A percentile compares a stretch with the other conserved stretches of the same genome.
Evolutionary conservation across 1,139 yeast genomes (phyloP).

Genomic region (Pneumocystis sp.): DNA sequence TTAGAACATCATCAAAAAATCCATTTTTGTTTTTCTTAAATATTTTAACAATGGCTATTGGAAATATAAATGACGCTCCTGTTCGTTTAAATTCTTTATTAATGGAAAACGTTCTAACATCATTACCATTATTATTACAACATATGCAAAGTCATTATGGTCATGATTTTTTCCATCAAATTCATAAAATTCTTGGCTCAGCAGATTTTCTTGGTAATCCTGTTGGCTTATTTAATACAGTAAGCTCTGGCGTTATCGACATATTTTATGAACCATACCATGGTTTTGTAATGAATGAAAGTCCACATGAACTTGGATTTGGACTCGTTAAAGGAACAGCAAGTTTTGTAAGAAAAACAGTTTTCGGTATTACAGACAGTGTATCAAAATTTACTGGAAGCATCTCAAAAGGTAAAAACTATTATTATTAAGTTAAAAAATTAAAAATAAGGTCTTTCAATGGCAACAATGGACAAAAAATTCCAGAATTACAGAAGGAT

Average conservation of each 20-base stretch:
- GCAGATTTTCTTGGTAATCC: conserved; percentile 96
- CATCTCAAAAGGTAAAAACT: conserved; percentile 43
- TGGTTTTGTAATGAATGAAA: conserved; percentile 82
- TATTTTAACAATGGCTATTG: conserved; percentile 88
- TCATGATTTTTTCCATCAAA: conserved; percentile 80
- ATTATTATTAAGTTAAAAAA: background rate
- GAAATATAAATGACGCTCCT: conserved; percentile 95
- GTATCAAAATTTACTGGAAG: conserved; percentile 88
- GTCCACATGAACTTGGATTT: conserved; percentile 91
- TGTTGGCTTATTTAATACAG: conserved; percentile 82
- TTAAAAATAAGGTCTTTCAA: conserved; percentile 46
- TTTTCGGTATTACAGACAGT: conserved; percentile 88
- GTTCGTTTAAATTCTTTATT: conserved; percentile 74
- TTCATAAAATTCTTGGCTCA: conserved; percentile 85
- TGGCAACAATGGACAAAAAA: conserved; percentile 70
- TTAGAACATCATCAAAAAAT: conserved; percentile 38
- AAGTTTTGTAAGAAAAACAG: conserved; percentile 84
- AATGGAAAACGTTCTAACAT: conserved; percentile 79
- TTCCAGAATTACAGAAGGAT: conserved; percentile 68
- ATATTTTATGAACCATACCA: conserved; percentile 95
- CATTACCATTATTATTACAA: conserved; percentile 56
- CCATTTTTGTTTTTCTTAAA: conserved; percentile 60
- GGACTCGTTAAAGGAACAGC: conserved; percentile 93
- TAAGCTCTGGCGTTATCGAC: conserved; percentile 90
- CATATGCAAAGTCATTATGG: conserved; percentile 76